Evolutionary conservation across 345 rosid genomes (phyloP).

Genomic region (Murraya paniculata): DNA sequence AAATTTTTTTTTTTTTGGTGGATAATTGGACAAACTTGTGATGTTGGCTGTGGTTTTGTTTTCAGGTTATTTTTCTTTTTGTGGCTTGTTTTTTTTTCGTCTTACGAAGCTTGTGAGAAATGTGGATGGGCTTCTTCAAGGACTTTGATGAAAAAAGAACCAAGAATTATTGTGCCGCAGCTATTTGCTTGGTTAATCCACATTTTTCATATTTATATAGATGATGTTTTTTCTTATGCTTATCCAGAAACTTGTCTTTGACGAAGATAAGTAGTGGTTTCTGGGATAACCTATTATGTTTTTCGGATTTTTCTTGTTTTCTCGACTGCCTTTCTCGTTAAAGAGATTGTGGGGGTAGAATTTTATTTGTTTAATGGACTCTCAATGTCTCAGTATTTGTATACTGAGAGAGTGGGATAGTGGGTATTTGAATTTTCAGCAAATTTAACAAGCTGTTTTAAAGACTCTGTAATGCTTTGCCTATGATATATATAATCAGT

Average conservation of each 20-base stretch:
- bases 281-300: neutral
- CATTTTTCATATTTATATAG: constrained; percentile 21
- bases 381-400: neutral
- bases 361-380: neutral
- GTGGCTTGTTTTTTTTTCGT: constrained; percentile 45
- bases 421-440: neutral
- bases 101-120: constrained; percentile 42
- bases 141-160: constrained; percentile 22
- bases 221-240: constrained; percentile 14
- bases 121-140: constrained; percentile 36
- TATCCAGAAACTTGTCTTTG: neutral
- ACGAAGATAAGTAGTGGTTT: neutral
- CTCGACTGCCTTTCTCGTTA: neutral
- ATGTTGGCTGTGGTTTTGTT: constrained; percentile 8
- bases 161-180: constrained; percentile 37
- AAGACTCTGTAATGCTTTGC: neutral
- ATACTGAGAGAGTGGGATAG: neutral
- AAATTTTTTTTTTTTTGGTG: neutral
- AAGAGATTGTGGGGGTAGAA: neutral
- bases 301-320: constrained; percentile 9
- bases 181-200: constrained; percentile 26
- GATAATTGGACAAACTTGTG: neutral
- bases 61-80: constrained; percentile 41
- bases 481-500: neutral
- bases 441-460: neutral